These are phyloP conservation scores for Plasmodium billcollinsi DNA, from an alignment of 169 alveolate genomes.

Conservation along the genomic window DNA sequence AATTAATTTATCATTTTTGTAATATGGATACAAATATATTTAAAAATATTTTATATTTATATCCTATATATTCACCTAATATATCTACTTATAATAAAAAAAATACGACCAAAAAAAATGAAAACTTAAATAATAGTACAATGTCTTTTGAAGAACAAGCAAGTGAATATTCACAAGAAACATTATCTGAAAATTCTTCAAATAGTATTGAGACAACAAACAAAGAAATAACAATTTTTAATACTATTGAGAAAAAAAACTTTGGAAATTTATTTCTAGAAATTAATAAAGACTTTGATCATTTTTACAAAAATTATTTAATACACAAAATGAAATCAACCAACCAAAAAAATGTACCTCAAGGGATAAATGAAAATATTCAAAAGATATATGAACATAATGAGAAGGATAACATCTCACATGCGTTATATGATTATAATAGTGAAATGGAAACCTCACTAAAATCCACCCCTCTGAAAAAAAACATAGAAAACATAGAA, in stretches of 20 bases:
- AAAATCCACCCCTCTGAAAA: neutral
- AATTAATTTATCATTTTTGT: conserved; percentile 58
- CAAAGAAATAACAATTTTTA: conserved; percentile 28
- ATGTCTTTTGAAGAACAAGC: neutral
- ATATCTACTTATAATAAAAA: conserved; percentile 22
- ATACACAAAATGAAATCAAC: conserved; percentile 14
- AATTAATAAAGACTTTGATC: conserved; percentile 15
- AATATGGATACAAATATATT: conserved; percentile 30
- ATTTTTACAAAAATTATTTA: conserved; percentile 34
- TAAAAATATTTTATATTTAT: conserved; percentile 47
- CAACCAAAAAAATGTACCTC: neutral
- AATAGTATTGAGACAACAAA: conserved; percentile 8
- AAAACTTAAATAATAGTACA: neutral
- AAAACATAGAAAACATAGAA: neutral
- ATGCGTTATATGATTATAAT: neutral
- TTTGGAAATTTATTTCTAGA: conserved; percentile 39
- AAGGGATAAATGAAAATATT: neutral
- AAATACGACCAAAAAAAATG: conserved; percentile 8
- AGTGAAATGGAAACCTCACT: neutral
- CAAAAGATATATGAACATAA: neutral
- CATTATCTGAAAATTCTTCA: conserved; percentile 20
- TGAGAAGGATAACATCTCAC: too few relatives aligned
- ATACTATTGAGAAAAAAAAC: conserved; percentile 20
- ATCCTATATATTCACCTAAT: conserved; percentile 41
- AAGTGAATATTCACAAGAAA: conserved; percentile 3